Percentiles rank a stretch among this genome's conserved stretches.
Conservation (phyloP, 2,329 filamentous ascomycete genomes). For the Zopfia rhizophila region DNA sequence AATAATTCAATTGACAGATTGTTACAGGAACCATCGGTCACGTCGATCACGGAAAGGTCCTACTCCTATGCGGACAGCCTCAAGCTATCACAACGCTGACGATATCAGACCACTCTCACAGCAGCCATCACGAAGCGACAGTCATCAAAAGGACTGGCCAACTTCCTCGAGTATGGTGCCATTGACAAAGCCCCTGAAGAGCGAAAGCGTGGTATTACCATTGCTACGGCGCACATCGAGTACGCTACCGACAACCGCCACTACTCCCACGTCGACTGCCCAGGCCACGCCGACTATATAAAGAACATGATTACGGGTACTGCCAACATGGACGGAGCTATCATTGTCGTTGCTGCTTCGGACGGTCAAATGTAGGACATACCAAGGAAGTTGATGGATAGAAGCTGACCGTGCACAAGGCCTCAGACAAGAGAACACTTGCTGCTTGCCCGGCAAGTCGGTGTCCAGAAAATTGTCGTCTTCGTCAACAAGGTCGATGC, state of each 20-base stretch:
- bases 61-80: constrained; percentile 13
- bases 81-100: constrained; percentile 30
- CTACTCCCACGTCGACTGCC: constrained; percentile 99
- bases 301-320: constrained; percentile 99
- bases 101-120: constrained; percentile 87
- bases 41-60: constrained; percentile 99
- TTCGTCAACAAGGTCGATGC: constrained; percentile 99
- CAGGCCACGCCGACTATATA: constrained; percentile 99
- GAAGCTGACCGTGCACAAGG: constrained; percentile 50
- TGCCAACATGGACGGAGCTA: constrained; percentile 98
- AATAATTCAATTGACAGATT: too few species aligned
- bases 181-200: constrained; percentile 99
- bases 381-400: neutral
- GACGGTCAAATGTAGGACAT: constrained; percentile 88
- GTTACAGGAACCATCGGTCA: constrained; percentile 89
- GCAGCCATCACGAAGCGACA: constrained; percentile 99
- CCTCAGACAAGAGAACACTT: constrained; percentile 99
- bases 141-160: constrained; percentile 91
- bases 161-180: constrained; percentile 94
- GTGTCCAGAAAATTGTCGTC: constrained; percentile 97
- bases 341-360: constrained; percentile 97
- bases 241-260: constrained; percentile 94
- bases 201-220: constrained; percentile 99
- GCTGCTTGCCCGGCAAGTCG: constrained; percentile 96
- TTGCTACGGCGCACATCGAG: constrained; percentile 98